Base-by-base conservation (phyloP, 208 protist genomes). In the Leishmania major region DNA sequence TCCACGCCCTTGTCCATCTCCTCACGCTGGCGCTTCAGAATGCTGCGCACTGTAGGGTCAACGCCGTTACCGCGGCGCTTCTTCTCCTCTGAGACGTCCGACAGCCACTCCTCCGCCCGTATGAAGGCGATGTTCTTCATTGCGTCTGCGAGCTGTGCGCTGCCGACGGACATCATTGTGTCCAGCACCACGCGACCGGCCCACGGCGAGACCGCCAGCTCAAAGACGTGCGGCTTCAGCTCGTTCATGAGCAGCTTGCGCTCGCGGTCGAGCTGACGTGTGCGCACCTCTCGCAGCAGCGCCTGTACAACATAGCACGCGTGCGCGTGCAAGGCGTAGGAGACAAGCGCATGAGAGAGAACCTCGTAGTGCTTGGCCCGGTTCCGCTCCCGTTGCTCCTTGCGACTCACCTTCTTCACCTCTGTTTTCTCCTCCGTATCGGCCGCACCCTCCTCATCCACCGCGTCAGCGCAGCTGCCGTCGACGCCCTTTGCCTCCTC, bases 151-250 rank as follows among this genome's bases (percentile, higher is more conserved):
- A 98, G 84, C 85, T 90, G 82, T 31, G 88, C 75, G 78, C 90
- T 96, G 45, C 92, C 93, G 11, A 83, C 71, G n/a, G 85, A 75
- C 59, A 95, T 69, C 93, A 98, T 96, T 45, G 93, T 81, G n/a
- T 97, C 93, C 0, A 98, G 89, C 69, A 98, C 95, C 5, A 98
- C 83, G 19, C 93, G 92, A 8, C 95, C 95, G 0, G 95, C 92
- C 95, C 95, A 98, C 53, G 93, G 95, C 17, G 92, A 96, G 49
- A 94, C 86, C 28, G 95, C 83, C 19, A 98, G 87, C 55, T 93
- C 89, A 60, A 98, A 96, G 22, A 98, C 95, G 64, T 92, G 88
- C 51, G 95, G 93, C 84, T 98, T 98, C 76, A 98, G 88, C 76
- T 93, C 89, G 57, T 94, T 90, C 93, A 97, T 95, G 49, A 98